Percentiles rank a stretch among this genome's conserved stretches.
These are phyloP conservation scores for Trapa incisa DNA, from an alignment of 345 rosid genomes.

Conservation along the genomic window DNA sequence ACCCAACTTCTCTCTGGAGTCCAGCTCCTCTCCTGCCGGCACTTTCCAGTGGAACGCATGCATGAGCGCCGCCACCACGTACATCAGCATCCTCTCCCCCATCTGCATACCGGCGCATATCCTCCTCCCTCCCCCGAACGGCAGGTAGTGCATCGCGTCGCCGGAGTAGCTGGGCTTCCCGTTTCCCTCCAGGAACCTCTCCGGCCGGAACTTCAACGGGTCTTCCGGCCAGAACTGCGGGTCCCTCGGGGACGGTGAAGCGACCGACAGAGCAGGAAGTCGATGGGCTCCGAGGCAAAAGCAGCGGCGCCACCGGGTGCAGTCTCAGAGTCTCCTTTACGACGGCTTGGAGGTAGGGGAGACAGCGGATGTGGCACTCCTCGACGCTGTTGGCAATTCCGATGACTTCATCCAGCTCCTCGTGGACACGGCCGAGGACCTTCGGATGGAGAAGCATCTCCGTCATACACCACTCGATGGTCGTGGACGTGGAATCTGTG, in stretches of 20 bases:
- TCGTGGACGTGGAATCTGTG: slow-evolving; percentile 6
- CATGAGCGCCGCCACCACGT: slow-evolving; percentile 8
- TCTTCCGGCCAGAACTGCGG: slow-evolving; percentile 6
- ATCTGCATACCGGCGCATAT: slow-evolving; percentile 8
- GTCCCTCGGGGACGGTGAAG: slow-evolving; percentile 3
- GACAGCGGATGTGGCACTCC: slow-evolving; percentile 2
- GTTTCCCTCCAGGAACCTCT: slow-evolving; percentile 5
- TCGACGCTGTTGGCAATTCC: slow-evolving; percentile 7
- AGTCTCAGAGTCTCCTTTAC: slow-evolving; percentile 10
- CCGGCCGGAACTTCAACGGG: slow-evolving; percentile 9
- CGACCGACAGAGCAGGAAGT: slow-evolving; percentile 2
- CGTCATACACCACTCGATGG: slow-evolving; percentile 10
- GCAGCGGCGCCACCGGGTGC: slow-evolving; percentile 8
- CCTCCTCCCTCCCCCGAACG: slow-evolving; percentile 21
- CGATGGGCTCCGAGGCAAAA: slow-evolving; percentile 9
- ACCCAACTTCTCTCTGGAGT: slow-evolving; percentile 8
- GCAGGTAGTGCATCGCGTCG: slow-evolving; percentile 13
- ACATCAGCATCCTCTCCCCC: slow-evolving; percentile 11
- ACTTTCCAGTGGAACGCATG: slow-evolving; percentile 11
- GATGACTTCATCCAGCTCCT: not conserved
- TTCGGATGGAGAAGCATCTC: slow-evolving; percentile 1
- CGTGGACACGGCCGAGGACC: not conserved
- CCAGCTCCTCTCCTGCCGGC: slow-evolving; percentile 4
- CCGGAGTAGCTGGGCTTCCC: slow-evolving; percentile 14
- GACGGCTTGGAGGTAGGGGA: slow-evolving; percentile 7